Conservation (phyloP, 768 basidiomycete species). For the Russula sp. region DNA sequence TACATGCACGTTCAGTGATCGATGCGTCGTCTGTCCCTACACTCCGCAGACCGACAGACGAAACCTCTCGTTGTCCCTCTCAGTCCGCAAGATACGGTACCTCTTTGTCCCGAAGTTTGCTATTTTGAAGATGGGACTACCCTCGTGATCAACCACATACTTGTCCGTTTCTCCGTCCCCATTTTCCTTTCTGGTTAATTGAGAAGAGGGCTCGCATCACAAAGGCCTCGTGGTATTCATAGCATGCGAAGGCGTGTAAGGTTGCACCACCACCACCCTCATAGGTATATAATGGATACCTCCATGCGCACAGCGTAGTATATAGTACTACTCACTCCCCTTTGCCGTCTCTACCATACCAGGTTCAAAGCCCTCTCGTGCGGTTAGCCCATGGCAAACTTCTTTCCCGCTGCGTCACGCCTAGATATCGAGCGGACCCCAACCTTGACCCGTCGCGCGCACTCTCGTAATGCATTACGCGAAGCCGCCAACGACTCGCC, state of each 20-base stretch:
- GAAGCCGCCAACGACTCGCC: conserved; percentile 13
- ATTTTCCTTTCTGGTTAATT: neutral
- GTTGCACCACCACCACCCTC: conserved; percentile 11
- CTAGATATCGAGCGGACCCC: conserved; percentile 23
- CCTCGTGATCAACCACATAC: neutral
- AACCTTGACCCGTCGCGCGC: conserved; percentile 16
- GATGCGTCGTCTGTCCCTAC: neutral
- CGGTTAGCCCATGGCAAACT: conserved; percentile 26
- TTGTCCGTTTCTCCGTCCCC: neutral
- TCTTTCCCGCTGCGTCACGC: conserved; percentile 27
- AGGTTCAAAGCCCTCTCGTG: conserved; percentile 13
- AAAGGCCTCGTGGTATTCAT: conserved; percentile 21
- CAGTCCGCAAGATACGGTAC: neutral
- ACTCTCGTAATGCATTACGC: conserved; percentile 14
- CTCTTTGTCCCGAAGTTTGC: neutral
- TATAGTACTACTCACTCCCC: conserved; percentile 1
- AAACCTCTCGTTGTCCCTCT: neutral
- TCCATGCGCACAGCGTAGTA: conserved; percentile 12
- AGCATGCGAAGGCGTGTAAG: conserved; percentile 11
- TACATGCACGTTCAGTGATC: conserved; percentile 7
- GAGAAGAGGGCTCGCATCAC: conserved; percentile 4
- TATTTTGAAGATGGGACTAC: neutral
- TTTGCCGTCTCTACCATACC: conserved; percentile 8
- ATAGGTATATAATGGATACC: conserved; percentile 19
- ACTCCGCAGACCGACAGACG: conserved; percentile 3